These are phyloP conservation scores for Penicillium canariense DNA, from an alignment of 495 filamentous ascomycete species.

Conservation along the genomic window DNA sequence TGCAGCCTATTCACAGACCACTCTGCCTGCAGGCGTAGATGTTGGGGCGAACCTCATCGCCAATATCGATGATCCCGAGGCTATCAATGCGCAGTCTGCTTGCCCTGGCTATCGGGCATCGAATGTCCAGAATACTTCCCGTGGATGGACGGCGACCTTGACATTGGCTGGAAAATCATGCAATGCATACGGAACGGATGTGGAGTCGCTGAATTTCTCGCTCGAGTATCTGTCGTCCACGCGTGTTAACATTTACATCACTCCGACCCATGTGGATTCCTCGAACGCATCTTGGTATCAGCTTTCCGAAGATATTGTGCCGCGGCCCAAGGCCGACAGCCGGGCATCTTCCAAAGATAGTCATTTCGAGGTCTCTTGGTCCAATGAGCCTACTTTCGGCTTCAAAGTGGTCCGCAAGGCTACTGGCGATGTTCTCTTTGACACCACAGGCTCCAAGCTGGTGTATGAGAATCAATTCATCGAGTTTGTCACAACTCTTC, in stretches of 20 bases:
- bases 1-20: conserved; percentile 42
- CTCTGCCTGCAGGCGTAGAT: conserved; percentile 57
- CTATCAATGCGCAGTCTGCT: conserved; percentile 65
- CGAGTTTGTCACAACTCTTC: conserved; percentile 56
- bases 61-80: conserved; percentile 67
- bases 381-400: conserved; percentile 58
- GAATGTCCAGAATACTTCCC: conserved; percentile 41
- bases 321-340: conserved; percentile 51
- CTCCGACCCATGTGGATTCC: conserved; percentile 58
- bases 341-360: conserved; percentile 31
- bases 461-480: conserved; percentile 66
- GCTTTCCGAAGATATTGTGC: conserved; percentile 62
- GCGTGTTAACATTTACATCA: conserved; percentile 52
- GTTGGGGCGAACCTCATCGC: conserved; percentile 60
- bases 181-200: conserved; percentile 62
- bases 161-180: conserved; percentile 55
- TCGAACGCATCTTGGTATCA: conserved; percentile 68
- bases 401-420: conserved; percentile 56
- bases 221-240: conserved; percentile 57
- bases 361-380: conserved; percentile 57
- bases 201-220: conserved; percentile 52
- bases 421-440: conserved; percentile 57
- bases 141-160: conserved; percentile 54
- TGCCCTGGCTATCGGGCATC: conserved; percentile 63
- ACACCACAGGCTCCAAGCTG: conserved; percentile 53